Evolutionary conservation across 768 basidiomycete species (phyloP).

Genomic region (Cyathus striatus): DNA sequence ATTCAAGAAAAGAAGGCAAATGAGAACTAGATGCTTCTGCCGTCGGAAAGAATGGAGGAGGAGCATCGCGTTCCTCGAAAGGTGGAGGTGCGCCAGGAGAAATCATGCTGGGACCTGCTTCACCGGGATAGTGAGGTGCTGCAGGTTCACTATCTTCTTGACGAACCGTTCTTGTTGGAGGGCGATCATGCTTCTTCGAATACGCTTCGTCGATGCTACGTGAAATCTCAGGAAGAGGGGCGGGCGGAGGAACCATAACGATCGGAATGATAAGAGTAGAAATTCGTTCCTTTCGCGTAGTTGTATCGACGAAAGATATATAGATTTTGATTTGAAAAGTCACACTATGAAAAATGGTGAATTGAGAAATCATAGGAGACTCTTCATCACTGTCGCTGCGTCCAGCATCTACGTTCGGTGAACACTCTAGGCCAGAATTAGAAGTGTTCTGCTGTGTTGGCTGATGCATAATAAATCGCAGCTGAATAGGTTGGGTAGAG

Average conservation of each 20-base stretch:
- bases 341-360: conserved; percentile 79
- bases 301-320: conserved; percentile 72
- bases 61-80: conserved; percentile 79
- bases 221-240: conserved; percentile 78
- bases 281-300: conserved; percentile 61
- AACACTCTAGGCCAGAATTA: conserved; percentile 36
- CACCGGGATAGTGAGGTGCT: conserved; percentile 63
- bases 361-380: conserved; percentile 74
- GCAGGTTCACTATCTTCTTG: conserved; percentile 58
- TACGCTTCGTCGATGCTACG: conserved; percentile 69
- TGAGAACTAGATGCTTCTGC: conserved; percentile 54
- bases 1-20: conserved; percentile 75
- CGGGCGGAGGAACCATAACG: conserved; percentile 65
- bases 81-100: conserved; percentile 71
- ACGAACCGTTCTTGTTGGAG: conserved; percentile 66
- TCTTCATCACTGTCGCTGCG: conserved; percentile 55
- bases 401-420: conserved; percentile 36
- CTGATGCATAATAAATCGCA: conserved; percentile 79
- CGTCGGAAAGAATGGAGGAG: conserved; percentile 65
- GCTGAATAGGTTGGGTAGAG: conserved; percentile 61
- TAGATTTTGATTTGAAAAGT: conserved; percentile 71
- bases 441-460: conserved; percentile 45
- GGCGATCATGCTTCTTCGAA: conserved; percentile 83
- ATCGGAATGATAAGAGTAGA: conserved; percentile 66
- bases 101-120: conserved; percentile 73